Evolutionary conservation across 148 eudicot genomes (phyloP).

Genomic region (Vaccinium myrtillus): DNA sequence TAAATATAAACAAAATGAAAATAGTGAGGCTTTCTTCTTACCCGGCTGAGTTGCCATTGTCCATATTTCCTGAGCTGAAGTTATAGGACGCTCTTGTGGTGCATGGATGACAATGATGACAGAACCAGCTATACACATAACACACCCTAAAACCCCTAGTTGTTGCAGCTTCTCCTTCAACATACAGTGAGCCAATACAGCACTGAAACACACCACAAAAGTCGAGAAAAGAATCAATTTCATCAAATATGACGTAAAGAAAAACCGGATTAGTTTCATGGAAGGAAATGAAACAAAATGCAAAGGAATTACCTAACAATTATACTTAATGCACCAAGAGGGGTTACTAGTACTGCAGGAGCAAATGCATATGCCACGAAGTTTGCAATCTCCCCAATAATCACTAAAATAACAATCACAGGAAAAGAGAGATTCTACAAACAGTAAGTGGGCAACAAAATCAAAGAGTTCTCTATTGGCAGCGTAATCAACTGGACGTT

Average conservation of each 20-base stretch:
- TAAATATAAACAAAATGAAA: neutral
- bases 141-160: slow-evolving; percentile 55
- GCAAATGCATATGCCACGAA: slow-evolving; percentile 84
- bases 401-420: slow-evolving; percentile 38
- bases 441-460: slow-evolving; percentile 9
- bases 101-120: slow-evolving; percentile 69
- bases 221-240: neutral
- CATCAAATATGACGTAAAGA: neutral
- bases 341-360: slow-evolving; percentile 74
- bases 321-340: slow-evolving; percentile 75
- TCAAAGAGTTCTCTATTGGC: neutral
- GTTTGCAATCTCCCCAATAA: slow-evolving; percentile 69
- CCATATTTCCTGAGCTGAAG: slow-evolving; percentile 66
- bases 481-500: neutral
- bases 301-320: slow-evolving; percentile 49
- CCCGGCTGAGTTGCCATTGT: slow-evolving; percentile 56
- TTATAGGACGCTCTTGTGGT: slow-evolving; percentile 55
- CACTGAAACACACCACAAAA: slow-evolving; percentile 34
- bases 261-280: neutral
- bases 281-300: neutral
- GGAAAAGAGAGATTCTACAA: slow-evolving; percentile 3
- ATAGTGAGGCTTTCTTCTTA: neutral
- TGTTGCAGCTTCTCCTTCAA: slow-evolving; percentile 56
- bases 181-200: slow-evolving; percentile 59
- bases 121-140: slow-evolving; percentile 65